phyloP scores from a whole-genome alignment of 257 asterid genomes.

The Coffea eugenioides region DNA sequence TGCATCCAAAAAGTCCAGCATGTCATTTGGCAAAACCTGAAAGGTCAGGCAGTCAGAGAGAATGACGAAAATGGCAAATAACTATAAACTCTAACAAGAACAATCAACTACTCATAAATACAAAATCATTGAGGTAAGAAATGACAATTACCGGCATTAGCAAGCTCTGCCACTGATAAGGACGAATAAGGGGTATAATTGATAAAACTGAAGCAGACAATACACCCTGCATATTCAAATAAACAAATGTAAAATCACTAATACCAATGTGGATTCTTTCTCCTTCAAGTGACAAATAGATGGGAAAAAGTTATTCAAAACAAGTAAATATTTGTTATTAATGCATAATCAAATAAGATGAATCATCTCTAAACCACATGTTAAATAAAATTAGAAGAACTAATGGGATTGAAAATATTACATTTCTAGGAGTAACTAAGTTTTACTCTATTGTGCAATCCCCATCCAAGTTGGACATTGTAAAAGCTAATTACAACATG shows the following conservation, averaged over 20 bases:
- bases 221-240: slow-evolving; percentile 63
- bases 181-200: slow-evolving; percentile 89
- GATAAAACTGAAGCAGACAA: slow-evolving; percentile 84
- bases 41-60: slow-evolving; percentile 10
- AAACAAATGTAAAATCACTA: slow-evolving; percentile 7
- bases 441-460: no score
- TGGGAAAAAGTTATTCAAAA: neutral
- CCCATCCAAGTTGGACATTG: no score
- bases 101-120: slow-evolving; percentile 7
- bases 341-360: neutral
- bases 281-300: neutral
- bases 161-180: slow-evolving; percentile 98
- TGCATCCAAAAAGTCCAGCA: slow-evolving; percentile 97
- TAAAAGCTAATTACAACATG: neutral
- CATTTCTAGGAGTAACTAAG: no score
- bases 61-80: neutral
- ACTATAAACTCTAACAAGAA: slow-evolving; percentile 15
- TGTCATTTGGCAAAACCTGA: slow-evolving; percentile 97
- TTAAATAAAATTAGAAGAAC: neutral
- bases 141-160: slow-evolving; percentile 76
- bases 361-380: neutral
- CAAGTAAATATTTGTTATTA: neutral
- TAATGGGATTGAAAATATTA: neutral
- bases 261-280: slow-evolving; percentile 7
- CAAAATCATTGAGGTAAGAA: slow-evolving; percentile 16